phyloP scores from a whole-genome alignment of 2,329 filamentous ascomycete species.

The Cercospora sojina region DNA sequence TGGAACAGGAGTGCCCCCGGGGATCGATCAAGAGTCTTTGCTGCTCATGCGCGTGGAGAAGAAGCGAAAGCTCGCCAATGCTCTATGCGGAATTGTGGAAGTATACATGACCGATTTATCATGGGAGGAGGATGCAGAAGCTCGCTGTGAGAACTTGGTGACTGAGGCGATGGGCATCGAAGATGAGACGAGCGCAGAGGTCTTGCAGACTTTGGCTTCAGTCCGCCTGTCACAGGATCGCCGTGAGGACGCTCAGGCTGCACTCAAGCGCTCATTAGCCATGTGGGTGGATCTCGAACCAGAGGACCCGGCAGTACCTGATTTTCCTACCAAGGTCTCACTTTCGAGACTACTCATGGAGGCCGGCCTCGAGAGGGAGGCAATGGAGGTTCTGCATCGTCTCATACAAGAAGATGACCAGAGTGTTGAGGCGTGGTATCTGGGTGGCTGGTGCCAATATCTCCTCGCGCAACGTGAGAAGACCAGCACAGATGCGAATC shows the following conservation, averaged over 20 bases:
- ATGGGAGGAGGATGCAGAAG: constrained; percentile 85
- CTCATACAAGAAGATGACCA: constrained; percentile 85
- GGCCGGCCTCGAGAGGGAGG: constrained; percentile 79
- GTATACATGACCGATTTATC: constrained; percentile 91
- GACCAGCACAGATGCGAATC: constrained; percentile 20
- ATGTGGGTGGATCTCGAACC: constrained; percentile 79
- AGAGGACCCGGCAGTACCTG: constrained; percentile 70
- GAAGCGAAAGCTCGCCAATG: constrained; percentile 78
- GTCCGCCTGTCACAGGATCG: constrained; percentile 86
- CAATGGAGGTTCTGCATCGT: constrained; percentile 79
- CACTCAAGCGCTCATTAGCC: constrained; percentile 74
- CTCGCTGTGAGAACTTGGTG: constrained; percentile 80
- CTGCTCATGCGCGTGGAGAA: constrained; percentile 61
- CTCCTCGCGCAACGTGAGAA: constrained; percentile 70
- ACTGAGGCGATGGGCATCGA: constrained; percentile 87
- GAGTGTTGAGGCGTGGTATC: constrained; percentile 94
- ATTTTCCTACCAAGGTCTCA: constrained; percentile 82
- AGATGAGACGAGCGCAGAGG: constrained; percentile 72
- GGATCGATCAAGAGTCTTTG: constrained; percentile 36
- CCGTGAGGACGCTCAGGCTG: constrained; percentile 73
- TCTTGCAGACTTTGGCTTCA: constrained; percentile 92
- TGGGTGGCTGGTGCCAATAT: constrained; percentile 90
- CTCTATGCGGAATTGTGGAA: constrained; percentile 91
- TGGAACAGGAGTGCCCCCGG: constrained; percentile 36
- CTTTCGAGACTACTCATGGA: constrained; percentile 86